Evolutionary conservation across 2,329 filamentous ascomycete genomes (phyloP), one percentile per base, ranked within the genome.

Genomic region (Pseudocercospora pini-densiflorae): DNA sequence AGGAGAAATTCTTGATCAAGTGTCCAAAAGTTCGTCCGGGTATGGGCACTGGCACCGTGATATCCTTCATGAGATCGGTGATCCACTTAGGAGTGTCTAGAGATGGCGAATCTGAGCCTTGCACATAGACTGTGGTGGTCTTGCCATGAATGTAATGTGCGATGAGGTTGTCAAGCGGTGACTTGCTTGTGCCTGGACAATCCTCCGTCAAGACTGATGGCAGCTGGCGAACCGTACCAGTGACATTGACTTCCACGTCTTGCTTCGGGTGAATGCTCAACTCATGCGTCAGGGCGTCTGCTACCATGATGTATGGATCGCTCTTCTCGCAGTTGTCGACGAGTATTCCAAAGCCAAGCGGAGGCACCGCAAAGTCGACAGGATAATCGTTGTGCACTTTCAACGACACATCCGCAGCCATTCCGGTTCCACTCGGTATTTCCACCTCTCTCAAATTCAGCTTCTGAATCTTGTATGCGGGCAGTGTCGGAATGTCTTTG

Each of bases 21-120:
- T 91, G 89, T 70, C 93, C 93, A 73, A 97, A 90, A 0, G 89
- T 89, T 65, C 89, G 88, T 5, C 93, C 93, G 0, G 93, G 92
- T 68, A 98, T 91, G 5, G 93, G 91, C 6, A 98, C 83, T 2
- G 94, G 93, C 0, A 98, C 85, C 0, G 90, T 94, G 61, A 98
- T 87, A 71, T 91, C 93, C 54, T 89, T 89, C 43, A 98, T 82
- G 23, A 99, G 85, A 60, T 94, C 88, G 14, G 87, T 86, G 57
- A 97, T 86, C 95, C 95, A 99, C 54, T 84, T 83, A 0, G 95
- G 95, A 0, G 93, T 92, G 36, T 89, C 84, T 1, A 86, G 82
- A 19, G 85, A 85, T 2, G 90, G 87, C 27, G 88, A 83, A 67
- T 88, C 64, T 63, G 91, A 91, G 27, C 94, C 95, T 59, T 91